A percentile compares a stretch with the other conserved stretches of the same genome.
These are phyloP conservation scores for Venturia oleaginea DNA, from an alignment of 2,329 filamentous ascomycete species.

Conservation along the genomic window DNA sequence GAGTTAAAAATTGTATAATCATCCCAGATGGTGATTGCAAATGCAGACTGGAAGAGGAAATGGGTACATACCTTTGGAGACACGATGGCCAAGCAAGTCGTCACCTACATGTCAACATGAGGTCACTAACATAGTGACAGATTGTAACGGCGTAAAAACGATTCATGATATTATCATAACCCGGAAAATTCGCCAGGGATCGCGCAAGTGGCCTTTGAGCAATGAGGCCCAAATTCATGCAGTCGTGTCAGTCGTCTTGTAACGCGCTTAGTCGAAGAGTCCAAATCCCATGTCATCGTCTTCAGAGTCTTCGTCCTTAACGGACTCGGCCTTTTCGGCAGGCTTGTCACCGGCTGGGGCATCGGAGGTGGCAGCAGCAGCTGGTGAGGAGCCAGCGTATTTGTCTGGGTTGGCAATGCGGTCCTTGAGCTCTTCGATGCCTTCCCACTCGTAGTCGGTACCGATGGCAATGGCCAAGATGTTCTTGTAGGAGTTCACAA, in stretches of 20 bases:
- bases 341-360: constrained; percentile 27
- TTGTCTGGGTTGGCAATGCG: constrained; percentile 98
- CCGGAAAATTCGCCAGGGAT: neutral
- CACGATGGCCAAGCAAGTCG: constrained; percentile 13
- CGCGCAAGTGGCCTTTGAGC: neutral
- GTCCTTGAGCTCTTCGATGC: constrained; percentile 97
- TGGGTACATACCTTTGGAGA: constrained; percentile 30
- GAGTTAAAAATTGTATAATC: constrained; percentile 62
- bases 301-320: constrained; percentile 56
- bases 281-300: constrained; percentile 46
- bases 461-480: constrained; percentile 77
- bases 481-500: constrained; percentile 99
- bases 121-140: neutral
- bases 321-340: constrained; percentile 45
- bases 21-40: constrained; percentile 28
- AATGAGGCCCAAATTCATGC: constrained; percentile 5
- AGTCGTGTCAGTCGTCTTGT: constrained; percentile 12
- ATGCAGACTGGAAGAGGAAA: constrained; percentile 14
- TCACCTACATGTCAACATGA: constrained; percentile 14
- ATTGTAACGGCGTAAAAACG: neutral
- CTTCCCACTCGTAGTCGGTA: constrained; percentile 89
- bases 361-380: constrained; percentile 43
- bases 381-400: constrained; percentile 76
- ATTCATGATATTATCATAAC: constrained; percentile 4
- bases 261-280: constrained; percentile 42